Base-by-base conservation (phyloP, 305 asterid genomes). In the Fraxinus floribunda region DNA sequence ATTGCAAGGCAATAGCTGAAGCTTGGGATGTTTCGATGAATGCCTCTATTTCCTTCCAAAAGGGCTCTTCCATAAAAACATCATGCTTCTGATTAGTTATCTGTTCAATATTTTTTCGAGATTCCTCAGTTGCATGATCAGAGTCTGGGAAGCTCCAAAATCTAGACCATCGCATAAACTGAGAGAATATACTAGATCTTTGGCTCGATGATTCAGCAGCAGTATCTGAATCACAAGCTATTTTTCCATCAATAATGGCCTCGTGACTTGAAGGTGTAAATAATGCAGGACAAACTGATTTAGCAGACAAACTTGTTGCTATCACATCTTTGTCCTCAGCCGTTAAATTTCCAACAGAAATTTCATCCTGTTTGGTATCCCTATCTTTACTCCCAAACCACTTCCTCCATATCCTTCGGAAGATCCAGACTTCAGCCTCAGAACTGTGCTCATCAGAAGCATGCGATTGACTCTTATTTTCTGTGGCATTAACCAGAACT, bases 31-130 rank as follows among this genome's bases (percentile, higher is more conserved):
- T 83, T 80, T 32, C 86, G 29, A 94, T 34, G 86, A 93, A 94
- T 24, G 85, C 85, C 81, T 89, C 83, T 79, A 96, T 57, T 78
- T 91, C 97, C 35, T 86, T 86, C 98, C 99, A 96, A 86, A 94
- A 91, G 16, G 93, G 84, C 74, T 88, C 93, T 82, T 85, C 75
- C 7, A 88, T 84, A 86, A 93, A 90, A n/a, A 90, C 34, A 30
- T 82, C 88, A 76, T 55, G 87, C 82, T 81, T 80, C 87, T 75
- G 76, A 71, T 82, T 57, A 76, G 77, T 79, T 24, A 2, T 29
- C 55, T 30, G 81, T 76, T 82, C 90, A 32, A 39, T 79, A 10
- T 81, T 79, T 83, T 85, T 86, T 55, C 73, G 55, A 49, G 75
- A 83, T 79, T 86, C 76, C 79, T 77, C 86, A 26, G 81, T 74